A percentile compares a stretch with the other conserved stretches of the same genome.
Conservation (phyloP, 495 filamentous ascomycete genomes). For the Aeminium ludgeri region DNA sequence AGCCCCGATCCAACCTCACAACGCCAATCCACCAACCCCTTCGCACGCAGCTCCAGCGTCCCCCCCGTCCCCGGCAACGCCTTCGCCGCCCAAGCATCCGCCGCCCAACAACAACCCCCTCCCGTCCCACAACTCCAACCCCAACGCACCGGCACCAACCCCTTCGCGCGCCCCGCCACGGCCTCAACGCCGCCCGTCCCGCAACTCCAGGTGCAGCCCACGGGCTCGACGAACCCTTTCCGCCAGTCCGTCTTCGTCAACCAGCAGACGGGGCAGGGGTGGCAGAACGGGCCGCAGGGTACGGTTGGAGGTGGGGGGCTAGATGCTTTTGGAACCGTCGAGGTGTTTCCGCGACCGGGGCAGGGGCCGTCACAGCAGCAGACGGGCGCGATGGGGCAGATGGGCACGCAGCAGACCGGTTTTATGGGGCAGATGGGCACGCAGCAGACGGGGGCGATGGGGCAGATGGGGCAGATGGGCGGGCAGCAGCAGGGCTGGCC, state of each 20-base stretch:
- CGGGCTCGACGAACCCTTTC: constrained; percentile 91
- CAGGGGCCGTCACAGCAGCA: constrained; percentile 15
- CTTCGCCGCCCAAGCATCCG: constrained; percentile 30
- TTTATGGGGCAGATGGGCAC: no score
- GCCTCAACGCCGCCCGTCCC: constrained; percentile 24
- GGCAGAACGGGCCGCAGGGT: constrained; percentile 61
- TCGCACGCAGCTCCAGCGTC: constrained; percentile 36
- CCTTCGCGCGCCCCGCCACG: constrained; percentile 38
- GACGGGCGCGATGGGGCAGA: no score
- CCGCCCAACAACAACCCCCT: constrained; percentile 28
- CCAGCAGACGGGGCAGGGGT: constrained; percentile 68
- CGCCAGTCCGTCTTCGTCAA: constrained; percentile 75
- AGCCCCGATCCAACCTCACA: constrained; percentile 27
- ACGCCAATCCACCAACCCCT: constrained; percentile 73
- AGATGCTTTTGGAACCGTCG: constrained; percentile 62
- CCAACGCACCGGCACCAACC: constrained; percentile 52
- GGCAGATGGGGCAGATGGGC: no score
- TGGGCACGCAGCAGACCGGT: no score
- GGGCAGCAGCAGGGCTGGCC: no score
- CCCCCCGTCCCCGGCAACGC: constrained; percentile 24
- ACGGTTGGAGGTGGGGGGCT: constrained; percentile 83
- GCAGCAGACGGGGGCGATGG: no score
- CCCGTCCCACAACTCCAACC: constrained; percentile 39
- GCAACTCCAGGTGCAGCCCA: constrained; percentile 42
- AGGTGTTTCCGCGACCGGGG: constrained; percentile 71